phyloP scores from a whole-genome alignment of 305 asterid species.

The Plantago rigida region DNA sequence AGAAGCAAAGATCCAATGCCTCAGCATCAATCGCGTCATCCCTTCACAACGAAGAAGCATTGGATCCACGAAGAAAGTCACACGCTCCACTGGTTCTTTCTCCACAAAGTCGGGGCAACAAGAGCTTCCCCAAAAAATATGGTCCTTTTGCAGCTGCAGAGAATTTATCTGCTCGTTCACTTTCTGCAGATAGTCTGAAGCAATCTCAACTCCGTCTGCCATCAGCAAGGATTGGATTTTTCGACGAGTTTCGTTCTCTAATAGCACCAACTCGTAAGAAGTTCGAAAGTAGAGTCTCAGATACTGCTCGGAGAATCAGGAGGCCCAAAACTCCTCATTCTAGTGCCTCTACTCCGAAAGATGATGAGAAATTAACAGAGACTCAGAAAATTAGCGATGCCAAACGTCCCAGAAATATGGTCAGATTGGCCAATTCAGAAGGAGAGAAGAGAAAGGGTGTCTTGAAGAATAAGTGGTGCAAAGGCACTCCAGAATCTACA shows the following conservation, averaged over 20 bases:
- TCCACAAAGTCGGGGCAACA: conserved; percentile 11
- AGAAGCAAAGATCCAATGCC: conserved; percentile 22
- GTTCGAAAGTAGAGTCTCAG: conserved; percentile 17
- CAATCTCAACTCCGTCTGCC: conserved; percentile 58
- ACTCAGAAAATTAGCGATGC: background rate
- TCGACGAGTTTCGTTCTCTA: conserved; percentile 39
- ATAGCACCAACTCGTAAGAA: conserved; percentile 19
- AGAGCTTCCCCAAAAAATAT: conserved; percentile 15
- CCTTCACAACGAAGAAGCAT: conserved; percentile 19
- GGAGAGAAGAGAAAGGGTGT: conserved; percentile 10
- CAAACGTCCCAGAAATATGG: conserved; percentile 15
- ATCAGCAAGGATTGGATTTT: conserved; percentile 51
- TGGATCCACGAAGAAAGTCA: conserved; percentile 6
- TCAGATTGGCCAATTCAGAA: conserved; percentile 11
- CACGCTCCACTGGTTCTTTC: conserved; percentile 15
- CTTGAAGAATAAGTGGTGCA: conserved; percentile 14
- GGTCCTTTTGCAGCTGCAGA: background rate
- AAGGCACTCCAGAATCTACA: conserved; percentile 6
- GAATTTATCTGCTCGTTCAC: conserved; percentile 3
- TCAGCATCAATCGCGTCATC: background rate
- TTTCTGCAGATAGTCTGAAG: conserved; percentile 23
- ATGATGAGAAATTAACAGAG: background rate
- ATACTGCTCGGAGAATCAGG: conserved; percentile 11
- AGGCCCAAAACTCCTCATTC: conserved; percentile 10
- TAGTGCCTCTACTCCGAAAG: background rate